Conservation (phyloP, 805 yeast genomes). For the Schwanniomyces polymorphus region DNA sequence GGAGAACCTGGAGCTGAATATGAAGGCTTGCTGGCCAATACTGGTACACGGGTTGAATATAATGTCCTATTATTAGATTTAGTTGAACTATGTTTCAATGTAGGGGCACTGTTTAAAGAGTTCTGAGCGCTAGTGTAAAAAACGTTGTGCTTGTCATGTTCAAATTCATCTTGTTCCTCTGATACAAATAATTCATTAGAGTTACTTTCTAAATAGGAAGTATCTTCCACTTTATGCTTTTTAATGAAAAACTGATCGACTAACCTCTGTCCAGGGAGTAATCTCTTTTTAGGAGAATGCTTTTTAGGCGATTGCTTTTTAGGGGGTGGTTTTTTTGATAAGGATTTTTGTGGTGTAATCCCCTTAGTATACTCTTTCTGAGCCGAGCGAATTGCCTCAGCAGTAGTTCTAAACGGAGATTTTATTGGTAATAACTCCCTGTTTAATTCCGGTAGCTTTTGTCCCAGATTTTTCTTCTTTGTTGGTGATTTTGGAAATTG, state of each 20-base stretch:
- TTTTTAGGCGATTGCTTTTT: not conserved
- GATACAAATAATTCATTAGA: not conserved
- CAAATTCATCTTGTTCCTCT: not conserved
- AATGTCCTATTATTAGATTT: not conserved
- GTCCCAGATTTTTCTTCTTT: not conserved
- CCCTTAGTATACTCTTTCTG: not conserved
- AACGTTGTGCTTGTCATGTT: not conserved
- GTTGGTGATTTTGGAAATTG: slow-evolving; percentile 8
- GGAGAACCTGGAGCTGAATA: not conserved
- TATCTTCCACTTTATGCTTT: not conserved
- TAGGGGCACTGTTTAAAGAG: not conserved
- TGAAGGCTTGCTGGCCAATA: not conserved
- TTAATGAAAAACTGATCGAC: slow-evolving; percentile 1
- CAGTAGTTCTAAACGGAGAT: not conserved
- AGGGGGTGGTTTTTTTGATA: too few species aligned
- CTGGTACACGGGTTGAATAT: not conserved
- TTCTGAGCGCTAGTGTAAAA: not conserved
- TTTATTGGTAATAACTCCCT: not conserved
- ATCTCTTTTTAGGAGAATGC: not conserved
- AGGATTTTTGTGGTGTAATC: not conserved
- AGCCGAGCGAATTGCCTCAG: not conserved
- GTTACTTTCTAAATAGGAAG: not conserved
- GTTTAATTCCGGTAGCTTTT: not conserved
- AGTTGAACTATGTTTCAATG: not conserved
- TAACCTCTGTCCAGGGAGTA: not conserved